Percentiles rank a stretch among this genome's conserved stretches.
These are phyloP conservation scores for Penicillium paneum DNA, from an alignment of 2,329 filamentous ascomycete species.

Conservation along the genomic window DNA sequence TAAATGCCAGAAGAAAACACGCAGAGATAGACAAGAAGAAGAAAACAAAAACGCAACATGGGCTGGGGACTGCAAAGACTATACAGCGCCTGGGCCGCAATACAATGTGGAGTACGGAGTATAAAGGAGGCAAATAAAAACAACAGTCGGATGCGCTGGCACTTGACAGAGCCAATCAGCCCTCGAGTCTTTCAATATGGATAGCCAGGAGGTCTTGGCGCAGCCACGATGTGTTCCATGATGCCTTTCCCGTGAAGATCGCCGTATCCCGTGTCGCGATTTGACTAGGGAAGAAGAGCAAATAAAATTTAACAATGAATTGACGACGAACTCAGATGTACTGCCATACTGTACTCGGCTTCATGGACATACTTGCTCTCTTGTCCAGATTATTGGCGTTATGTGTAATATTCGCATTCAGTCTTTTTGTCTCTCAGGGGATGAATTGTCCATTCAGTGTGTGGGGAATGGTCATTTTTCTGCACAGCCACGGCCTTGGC, in stretches of 20 bases:
- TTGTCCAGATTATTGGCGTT: background rate
- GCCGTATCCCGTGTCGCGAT: background rate
- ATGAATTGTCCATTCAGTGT: constrained; percentile 6
- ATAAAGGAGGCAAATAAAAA: constrained; percentile 6
- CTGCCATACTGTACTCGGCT: background rate
- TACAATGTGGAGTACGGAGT: background rate
- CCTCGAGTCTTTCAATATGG: background rate
- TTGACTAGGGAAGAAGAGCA: background rate
- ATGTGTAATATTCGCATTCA: background rate
- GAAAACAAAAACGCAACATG: background rate
- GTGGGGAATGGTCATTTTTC: constrained; percentile 7
- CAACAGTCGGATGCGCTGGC: constrained; percentile 7
- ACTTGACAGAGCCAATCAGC: constrained; percentile 1
- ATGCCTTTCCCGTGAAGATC: background rate
- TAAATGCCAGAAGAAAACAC: background rate
- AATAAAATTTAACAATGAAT: background rate
- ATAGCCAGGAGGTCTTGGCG: constrained; percentile 5
- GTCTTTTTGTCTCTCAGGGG: constrained; percentile 1
- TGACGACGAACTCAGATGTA: background rate
- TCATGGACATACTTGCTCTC: background rate
- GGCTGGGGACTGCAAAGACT: background rate
- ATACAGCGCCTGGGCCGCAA: background rate
- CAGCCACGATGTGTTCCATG: background rate
- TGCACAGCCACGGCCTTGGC: constrained; percentile 19
- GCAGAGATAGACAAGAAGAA: background rate